phyloP scores from a whole-genome alignment of 139 green algal species.

The Deuterostichococcus epilithicus region DNA sequence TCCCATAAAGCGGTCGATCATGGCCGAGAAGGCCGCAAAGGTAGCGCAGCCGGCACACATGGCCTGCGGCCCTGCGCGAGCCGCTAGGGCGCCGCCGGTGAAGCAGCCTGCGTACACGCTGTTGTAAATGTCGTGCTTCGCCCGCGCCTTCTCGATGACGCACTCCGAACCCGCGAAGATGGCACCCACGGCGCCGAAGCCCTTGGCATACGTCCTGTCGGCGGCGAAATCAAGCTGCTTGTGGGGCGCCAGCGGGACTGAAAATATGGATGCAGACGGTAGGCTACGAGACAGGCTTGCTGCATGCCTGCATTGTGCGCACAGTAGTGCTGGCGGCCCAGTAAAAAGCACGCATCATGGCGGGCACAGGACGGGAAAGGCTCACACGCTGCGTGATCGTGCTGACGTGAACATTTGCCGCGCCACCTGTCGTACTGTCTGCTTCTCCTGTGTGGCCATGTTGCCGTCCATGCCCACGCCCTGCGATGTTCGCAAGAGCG shows the following conservation, averaged over 20 bases:
- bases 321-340: too few species aligned
- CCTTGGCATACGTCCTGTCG: slow-evolving; percentile 83
- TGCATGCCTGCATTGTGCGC: neutral
- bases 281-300: neutral
- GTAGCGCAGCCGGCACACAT: slow-evolving; percentile 85
- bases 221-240: neutral
- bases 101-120: slow-evolving; percentile 84
- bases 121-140: slow-evolving; percentile 90
- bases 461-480: slow-evolving; percentile 28
- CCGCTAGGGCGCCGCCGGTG: slow-evolving; percentile 79
- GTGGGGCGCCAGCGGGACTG: neutral
- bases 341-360: too few species aligned
- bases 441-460: slow-evolving; percentile 23
- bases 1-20: slow-evolving; percentile 85
- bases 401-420: slow-evolving; percentile 34
- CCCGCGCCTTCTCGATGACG: slow-evolving; percentile 87
- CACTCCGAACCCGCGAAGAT: slow-evolving; percentile 92
- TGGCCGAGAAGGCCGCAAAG: slow-evolving; percentile 82
- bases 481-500: slow-evolving; percentile 10
- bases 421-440: slow-evolving; percentile 40
- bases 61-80: slow-evolving; percentile 68
- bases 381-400: slow-evolving; percentile 39
- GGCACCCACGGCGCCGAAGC: slow-evolving; percentile 84
- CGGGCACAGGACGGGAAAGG: too few species aligned
- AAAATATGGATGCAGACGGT: neutral